Conservation (phyloP, 306 rosid genomes). For the Canavalia gladiata region DNA sequence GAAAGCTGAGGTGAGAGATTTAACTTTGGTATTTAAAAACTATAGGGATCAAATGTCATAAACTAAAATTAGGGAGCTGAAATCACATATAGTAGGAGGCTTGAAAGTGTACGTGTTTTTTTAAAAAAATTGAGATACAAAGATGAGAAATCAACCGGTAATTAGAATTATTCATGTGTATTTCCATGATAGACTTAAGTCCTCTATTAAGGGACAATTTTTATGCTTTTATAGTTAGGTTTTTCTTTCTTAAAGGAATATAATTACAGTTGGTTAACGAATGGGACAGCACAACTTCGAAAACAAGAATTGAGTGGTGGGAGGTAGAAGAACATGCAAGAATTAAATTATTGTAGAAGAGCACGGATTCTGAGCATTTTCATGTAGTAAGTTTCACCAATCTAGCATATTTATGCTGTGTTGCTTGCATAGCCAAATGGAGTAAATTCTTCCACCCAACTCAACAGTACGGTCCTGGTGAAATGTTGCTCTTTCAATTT, state of each 20-base stretch:
- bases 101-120: no score
- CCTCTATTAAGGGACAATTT: neutral
- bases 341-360: neutral
- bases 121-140: no score
- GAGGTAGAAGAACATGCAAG: neutral
- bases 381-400: neutral
- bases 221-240: neutral
- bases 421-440: constrained; percentile 31
- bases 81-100: no score
- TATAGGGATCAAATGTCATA: no score
- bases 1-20: no score
- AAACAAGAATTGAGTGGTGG: neutral
- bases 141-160: neutral
- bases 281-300: neutral
- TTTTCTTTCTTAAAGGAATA: neutral
- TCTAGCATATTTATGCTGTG: neutral
- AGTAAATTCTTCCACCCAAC: constrained; percentile 63
- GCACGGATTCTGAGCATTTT: neutral
- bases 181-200: neutral
- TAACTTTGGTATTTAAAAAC: no score
- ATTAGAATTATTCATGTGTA: neutral
- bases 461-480: constrained; percentile 31
- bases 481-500: constrained; percentile 39
- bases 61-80: no score
- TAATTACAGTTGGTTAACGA: neutral